Base-by-base conservation (phyloP, 2,329 filamentous ascomycete genomes). In the Colletotrichum tabaci region DNA sequence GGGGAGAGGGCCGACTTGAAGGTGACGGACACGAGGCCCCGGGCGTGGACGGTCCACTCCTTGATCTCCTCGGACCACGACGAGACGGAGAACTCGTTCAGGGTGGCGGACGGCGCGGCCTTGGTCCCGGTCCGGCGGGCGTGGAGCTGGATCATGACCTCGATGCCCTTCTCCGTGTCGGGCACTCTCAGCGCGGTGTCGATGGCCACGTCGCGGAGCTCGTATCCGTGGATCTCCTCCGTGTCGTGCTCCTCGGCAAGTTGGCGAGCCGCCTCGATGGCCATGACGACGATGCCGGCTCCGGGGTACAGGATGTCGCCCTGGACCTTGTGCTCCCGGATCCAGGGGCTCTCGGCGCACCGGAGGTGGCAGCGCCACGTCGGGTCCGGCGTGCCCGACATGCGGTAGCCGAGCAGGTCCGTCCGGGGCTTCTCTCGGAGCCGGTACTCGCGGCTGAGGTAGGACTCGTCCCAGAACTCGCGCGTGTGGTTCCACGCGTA, bases 311-410 rank as follows among this genome's bases (percentile, higher is more conserved):
- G 81, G 67, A 81, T 81, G 57, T 84, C 78, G 74, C 79, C 84
- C 70, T 85, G 81, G 74, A 86, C 84, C 35, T 77, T 76, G 77
- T 87, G 86, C 72, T 87, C 84, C 64, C 84, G 77, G 42, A 85
- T 80, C 70, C 87, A 87, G 10, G 87, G 81, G 30, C 82, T 70
- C 44, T 84, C 80, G 5, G 79, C 76, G 8, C 82, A 71, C 1
- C 74, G 70, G 13, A 75, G 21, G 35, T 67, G 52, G 67, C 74
- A 73, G 13, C 74, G 73, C 73, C 73, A 75, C 0, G 58, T 61
- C 16, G 73, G 73, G 23, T 67, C 52, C 12, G 63, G 68, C 0
- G 67, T 63, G 0, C 50, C 50, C 3, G 70, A 58, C 26, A 61
- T 61, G 23, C 63, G 50, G 16, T 60, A 58, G 0, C 74, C 74